These are phyloP conservation scores for Lentinus brumalis DNA, from an alignment of 768 basidiomycete genomes.

Conservation along the genomic window DNA sequence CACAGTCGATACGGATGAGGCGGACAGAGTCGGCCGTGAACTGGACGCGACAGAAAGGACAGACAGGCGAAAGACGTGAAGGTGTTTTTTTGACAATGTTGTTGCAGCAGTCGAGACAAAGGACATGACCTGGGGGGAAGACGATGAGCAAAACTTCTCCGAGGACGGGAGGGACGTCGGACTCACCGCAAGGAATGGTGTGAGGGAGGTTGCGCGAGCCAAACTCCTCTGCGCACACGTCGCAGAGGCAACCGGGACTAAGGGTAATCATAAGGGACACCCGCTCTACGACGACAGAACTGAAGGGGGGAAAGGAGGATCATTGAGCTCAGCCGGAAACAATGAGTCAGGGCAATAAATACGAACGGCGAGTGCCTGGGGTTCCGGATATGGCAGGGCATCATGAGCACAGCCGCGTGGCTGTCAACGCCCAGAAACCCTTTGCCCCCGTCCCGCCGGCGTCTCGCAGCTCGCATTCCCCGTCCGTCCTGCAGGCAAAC, in stretches of 20 bases:
- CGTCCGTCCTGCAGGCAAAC: not conserved
- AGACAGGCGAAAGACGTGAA: constrained; percentile 67
- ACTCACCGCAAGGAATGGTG: constrained; percentile 79
- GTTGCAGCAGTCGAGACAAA: constrained; percentile 76
- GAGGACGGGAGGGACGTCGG: constrained; percentile 15
- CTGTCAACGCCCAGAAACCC: constrained; percentile 19
- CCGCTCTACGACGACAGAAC: constrained; percentile 27
- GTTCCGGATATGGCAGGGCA: constrained; percentile 21
- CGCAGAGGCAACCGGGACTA: constrained; percentile 80
- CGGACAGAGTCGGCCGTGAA: constrained; percentile 70
- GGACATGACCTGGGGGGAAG: constrained; percentile 64
- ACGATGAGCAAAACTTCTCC: constrained; percentile 28
- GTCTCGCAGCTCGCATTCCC: not conserved
- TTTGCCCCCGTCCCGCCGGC: constrained; percentile 18
- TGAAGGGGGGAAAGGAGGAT: constrained; percentile 28
- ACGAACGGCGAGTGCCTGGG: constrained; percentile 25
- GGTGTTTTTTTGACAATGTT: constrained; percentile 82
- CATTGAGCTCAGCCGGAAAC: constrained; percentile 31
- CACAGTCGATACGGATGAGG: constrained; percentile 78
- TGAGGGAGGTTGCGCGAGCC: constrained; percentile 73
- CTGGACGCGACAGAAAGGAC: constrained; percentile 83
- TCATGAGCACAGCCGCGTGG: constrained; percentile 20
- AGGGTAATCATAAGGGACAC: constrained; percentile 70
- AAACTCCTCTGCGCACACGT: constrained; percentile 89
- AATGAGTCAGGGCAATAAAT: constrained; percentile 30